Conservation (phyloP, 1,284 basidiomycete species). For the Malassezia cuniculi region DNA sequence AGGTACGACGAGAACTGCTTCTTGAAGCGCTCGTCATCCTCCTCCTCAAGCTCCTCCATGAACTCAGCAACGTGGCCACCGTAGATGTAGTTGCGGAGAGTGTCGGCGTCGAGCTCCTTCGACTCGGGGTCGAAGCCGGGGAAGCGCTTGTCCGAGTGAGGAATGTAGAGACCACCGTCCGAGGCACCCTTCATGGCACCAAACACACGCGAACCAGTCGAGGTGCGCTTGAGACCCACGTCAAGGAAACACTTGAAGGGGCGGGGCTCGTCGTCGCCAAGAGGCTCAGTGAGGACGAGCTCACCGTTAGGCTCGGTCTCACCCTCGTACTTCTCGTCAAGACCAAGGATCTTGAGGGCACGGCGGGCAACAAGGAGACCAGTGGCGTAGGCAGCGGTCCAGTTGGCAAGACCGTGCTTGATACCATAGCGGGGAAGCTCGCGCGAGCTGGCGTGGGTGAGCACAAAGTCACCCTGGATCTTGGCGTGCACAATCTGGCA, state of each 20-base stretch:
- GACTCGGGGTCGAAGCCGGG: slow-evolving; percentile 89
- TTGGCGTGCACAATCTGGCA: slow-evolving; percentile 83
- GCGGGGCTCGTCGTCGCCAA: slow-evolving; percentile 84
- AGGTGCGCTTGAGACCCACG: slow-evolving; percentile 94
- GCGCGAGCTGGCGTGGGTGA: slow-evolving; percentile 58
- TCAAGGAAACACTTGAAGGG: slow-evolving; percentile 99
- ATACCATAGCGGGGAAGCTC: slow-evolving; percentile 94
- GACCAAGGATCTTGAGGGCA: slow-evolving; percentile 83
- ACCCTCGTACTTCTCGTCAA: slow-evolving; percentile 98
- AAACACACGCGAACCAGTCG: slow-evolving; percentile 94
- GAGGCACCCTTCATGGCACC: slow-evolving; percentile 98
- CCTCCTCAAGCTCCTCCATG: slow-evolving; percentile 98
- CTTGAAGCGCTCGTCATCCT: slow-evolving; percentile 99
- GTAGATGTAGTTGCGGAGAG: slow-evolving; percentile 93
- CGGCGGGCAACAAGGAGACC: slow-evolving; percentile 90
- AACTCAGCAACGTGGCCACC: slow-evolving; percentile 98
- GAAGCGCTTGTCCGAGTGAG: slow-evolving; percentile 96
- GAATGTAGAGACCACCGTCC: slow-evolving; percentile 94
- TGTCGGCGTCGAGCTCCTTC: slow-evolving; percentile 88
- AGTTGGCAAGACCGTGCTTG: slow-evolving; percentile 96
- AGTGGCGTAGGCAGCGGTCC: slow-evolving; percentile 96
- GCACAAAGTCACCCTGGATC: slow-evolving; percentile 87
- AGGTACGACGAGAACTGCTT: slow-evolving; percentile 95
- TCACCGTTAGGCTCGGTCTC: slow-evolving; percentile 82
- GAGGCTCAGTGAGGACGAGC: slow-evolving; percentile 64